These are phyloP conservation scores for Thielaviopsis ethacetica DNA, from an alignment of 2,329 filamentous ascomycete species.

Conservation along the genomic window DNA sequence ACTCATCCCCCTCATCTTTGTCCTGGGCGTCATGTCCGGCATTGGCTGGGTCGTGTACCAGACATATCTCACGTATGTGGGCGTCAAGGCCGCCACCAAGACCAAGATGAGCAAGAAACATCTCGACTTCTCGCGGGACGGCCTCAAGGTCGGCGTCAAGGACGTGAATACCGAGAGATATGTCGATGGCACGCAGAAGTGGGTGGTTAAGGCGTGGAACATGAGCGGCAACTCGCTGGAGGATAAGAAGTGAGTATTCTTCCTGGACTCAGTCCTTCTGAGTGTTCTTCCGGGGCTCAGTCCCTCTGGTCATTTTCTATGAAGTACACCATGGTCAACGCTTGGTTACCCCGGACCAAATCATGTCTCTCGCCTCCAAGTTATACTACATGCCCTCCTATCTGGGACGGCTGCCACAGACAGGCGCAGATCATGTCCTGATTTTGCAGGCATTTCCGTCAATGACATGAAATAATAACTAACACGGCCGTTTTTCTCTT, in stretches of 20 bases:
- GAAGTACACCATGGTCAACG: conserved; percentile 4
- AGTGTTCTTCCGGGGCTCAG: no score
- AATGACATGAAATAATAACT: no score
- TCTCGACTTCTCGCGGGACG: conserved; percentile 59
- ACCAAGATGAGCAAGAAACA: conserved; percentile 62
- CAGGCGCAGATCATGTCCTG: no score
- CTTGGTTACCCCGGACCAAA: no score
- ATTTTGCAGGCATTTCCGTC: no score
- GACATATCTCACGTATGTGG: conserved; percentile 49
- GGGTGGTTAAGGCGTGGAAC: conserved; percentile 51
- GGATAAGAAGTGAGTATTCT: conserved; percentile 15
- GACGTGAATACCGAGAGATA: conserved; percentile 53
- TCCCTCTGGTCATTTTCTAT: conserved; percentile 14
- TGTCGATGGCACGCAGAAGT: conserved; percentile 56
- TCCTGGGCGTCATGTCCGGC: conserved; percentile 39
- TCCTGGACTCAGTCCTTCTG: not conserved
- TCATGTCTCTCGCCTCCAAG: no score
- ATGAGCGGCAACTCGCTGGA: conserved; percentile 24
- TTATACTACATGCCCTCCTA: no score
- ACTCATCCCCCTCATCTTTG: conserved; percentile 49
- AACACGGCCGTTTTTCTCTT: not conserved
- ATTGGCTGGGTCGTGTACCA: conserved; percentile 54
- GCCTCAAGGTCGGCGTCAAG: conserved; percentile 54
- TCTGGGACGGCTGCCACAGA: no score
- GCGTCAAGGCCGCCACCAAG: conserved; percentile 48